Evolutionary conservation across 306 rosid species (phyloP), one percentile per base, ranked within the genome.

Genomic region (Castanospermum australe): DNA sequence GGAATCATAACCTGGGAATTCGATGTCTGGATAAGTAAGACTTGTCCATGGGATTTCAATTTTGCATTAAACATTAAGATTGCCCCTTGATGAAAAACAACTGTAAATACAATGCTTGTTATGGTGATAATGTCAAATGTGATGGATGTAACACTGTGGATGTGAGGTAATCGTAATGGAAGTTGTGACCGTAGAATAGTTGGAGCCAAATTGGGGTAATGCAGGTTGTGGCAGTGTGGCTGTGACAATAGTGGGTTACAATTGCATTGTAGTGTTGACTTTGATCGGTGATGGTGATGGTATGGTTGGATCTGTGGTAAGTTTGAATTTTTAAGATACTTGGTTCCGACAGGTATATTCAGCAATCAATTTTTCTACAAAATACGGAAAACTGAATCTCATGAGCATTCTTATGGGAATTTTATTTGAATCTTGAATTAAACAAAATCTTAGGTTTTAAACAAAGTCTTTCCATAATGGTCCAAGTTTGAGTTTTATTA

Each of bases 401-500:
- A 50, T 50, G 54, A 35, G 18, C 64, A 33, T 48, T 62, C 39
- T 63, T 13, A 4, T 45, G 7, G 22, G n/a, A 72, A 22, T 14
- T 72, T 14, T 13, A 72, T 0, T 15, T 7, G 20, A 57, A 51
- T 77, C 18, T 56, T 21, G 18, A 78, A 68, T 67, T 57, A 33
- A 77, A 45, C 42, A 59, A 13, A 59, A 45, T 21, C 7, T 44
- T 17, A 47, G 13, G 17, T 60, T 33, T n/a, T n/a, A n/a, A n/a
- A n/a, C n/a, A n/a, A n/a, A 12, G 22, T 36, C 9, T 38, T 38
- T 57, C 21, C 13, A 12, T 15, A 56, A 39, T 52, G 21, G 35
- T 79, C 47, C 28, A 50, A 41, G 17, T 61, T 44, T 15, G 33
- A 25, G 15, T 77, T 79, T 38, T 41, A 35, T 83, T 64, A 30